Percentiles rank a stretch among this genome's conserved stretches.
These are phyloP conservation scores for Arabidopsis lyrata DNA, from an alignment of 441 rosid genomes.

Conservation along the genomic window DNA sequence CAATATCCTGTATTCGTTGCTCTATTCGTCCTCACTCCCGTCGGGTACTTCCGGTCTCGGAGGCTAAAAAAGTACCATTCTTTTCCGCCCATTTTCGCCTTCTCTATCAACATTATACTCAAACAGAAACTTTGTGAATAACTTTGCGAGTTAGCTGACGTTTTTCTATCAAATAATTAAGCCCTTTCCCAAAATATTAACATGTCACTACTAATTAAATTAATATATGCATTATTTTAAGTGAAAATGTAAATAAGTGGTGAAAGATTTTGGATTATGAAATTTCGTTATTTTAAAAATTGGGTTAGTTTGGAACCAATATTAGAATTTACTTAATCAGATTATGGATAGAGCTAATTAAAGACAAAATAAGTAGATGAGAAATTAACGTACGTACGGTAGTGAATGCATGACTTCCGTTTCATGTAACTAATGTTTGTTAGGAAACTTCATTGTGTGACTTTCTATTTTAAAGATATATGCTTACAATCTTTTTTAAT, in stretches of 20 bases:
- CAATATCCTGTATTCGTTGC: slow-evolving; percentile 77
- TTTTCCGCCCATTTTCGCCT: slow-evolving; percentile 78
- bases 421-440: slow-evolving; percentile 35
- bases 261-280: no score
- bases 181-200: neutral
- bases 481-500: neutral
- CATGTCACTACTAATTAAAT: neutral
- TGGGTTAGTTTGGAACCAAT: neutral
- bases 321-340: slow-evolving; percentile 18
- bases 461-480: neutral
- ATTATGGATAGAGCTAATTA: slow-evolving; percentile 20
- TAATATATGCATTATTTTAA: neutral
- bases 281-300: neutral
- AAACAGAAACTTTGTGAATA: slow-evolving; percentile 11
- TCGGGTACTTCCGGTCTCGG: slow-evolving; percentile 71
- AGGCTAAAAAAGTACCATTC: slow-evolving; percentile 80
- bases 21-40: slow-evolving; percentile 73
- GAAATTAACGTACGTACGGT: slow-evolving; percentile 41
- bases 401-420: slow-evolving; percentile 39
- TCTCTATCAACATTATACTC: slow-evolving; percentile 50
- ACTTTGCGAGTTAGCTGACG: neutral
- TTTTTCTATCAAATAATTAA: neutral
- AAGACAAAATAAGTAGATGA: slow-evolving; percentile 30
- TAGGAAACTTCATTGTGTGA: slow-evolving; percentile 10
- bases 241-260: neutral